A percentile compares a stretch with the other conserved stretches of the same genome.
Conservation (phyloP, 306 rosid genomes). For the Ziziphus jujuba region DNA sequence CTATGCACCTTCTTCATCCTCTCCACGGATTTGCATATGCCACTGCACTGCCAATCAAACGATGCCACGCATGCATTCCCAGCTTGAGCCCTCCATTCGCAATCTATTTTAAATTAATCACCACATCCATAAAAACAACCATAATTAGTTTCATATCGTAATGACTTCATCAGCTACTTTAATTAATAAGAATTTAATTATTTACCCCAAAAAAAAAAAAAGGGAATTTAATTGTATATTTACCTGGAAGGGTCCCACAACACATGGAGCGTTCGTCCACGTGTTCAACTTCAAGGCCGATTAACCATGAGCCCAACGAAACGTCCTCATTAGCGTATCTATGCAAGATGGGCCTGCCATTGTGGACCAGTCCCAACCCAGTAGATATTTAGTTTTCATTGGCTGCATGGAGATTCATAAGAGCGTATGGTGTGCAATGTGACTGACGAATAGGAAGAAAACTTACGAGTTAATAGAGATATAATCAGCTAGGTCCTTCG, state of each 20-base stretch:
- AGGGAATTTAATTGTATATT: neutral
- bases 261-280: constrained; percentile 87
- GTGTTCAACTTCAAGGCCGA: constrained; percentile 80
- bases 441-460: neutral
- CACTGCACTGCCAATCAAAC: constrained; percentile 94
- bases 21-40: constrained; percentile 74
- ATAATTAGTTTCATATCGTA: neutral
- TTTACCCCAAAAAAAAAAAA: too few relatives aligned
- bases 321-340: constrained; percentile 93
- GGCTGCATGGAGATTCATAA: too few relatives aligned
- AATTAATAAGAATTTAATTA: neutral
- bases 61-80: constrained; percentile 85
- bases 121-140: neutral
- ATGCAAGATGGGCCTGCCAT: constrained; percentile 70
- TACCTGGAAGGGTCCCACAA: constrained; percentile 87
- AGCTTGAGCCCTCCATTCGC: constrained; percentile 64
- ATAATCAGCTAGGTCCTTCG: constrained; percentile 83
- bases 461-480: constrained; percentile 64
- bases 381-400: too few relatives aligned
- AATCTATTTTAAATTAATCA: constrained; percentile 36
- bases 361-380: neutral
- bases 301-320: constrained; percentile 81
- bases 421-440: neutral
- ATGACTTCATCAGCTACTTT: neutral
- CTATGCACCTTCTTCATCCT: constrained; percentile 68